phyloP scores from a whole-genome alignment of 2,329 filamentous ascomycete genomes.

The Sordariomycetes sp. region DNA sequence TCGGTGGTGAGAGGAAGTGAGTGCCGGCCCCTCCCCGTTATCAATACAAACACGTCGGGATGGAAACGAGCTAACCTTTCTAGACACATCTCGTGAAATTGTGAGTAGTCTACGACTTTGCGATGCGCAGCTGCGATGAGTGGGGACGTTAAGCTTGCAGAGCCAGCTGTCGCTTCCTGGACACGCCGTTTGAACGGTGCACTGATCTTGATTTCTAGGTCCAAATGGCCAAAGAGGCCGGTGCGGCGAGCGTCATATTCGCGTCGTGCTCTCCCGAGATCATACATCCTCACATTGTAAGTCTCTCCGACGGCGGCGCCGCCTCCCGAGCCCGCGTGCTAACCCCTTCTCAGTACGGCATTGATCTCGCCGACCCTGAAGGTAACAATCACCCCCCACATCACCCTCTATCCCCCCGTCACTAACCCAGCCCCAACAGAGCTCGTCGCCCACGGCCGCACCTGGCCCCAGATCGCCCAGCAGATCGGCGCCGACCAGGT shows the following conservation, averaged over 20 bases:
- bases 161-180: too few species aligned
- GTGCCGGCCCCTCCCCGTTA: too few species aligned
- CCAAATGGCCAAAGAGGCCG: conserved; percentile 71
- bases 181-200: neutral
- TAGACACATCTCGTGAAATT: conserved; percentile 54
- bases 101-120: conserved; percentile 5
- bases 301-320: conserved; percentile 8
- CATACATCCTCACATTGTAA: conserved; percentile 79
- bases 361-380: conserved; percentile 31
- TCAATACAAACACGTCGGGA: too few species aligned
- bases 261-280: conserved; percentile 75
- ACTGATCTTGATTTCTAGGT: conserved; percentile 12
- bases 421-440: conserved; percentile 13
- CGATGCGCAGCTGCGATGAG: neutral
- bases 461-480: conserved; percentile 27
- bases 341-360: conserved; percentile 24
- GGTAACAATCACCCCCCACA: conserved; percentile 11
- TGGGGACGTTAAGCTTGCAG: too few species aligned
- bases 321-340: neutral
- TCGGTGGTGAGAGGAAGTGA: conserved; percentile 65
- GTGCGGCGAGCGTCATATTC: conserved; percentile 74
- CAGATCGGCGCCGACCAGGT: conserved; percentile 40
- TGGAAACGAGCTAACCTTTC: too few species aligned
- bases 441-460: conserved; percentile 29
- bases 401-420: neutral